Percentiles rank a stretch among this genome's conserved stretches.
These are phyloP conservation scores for Fusarium illudens DNA, from an alignment of 2,329 filamentous ascomycete genomes.

Conservation along the genomic window DNA sequence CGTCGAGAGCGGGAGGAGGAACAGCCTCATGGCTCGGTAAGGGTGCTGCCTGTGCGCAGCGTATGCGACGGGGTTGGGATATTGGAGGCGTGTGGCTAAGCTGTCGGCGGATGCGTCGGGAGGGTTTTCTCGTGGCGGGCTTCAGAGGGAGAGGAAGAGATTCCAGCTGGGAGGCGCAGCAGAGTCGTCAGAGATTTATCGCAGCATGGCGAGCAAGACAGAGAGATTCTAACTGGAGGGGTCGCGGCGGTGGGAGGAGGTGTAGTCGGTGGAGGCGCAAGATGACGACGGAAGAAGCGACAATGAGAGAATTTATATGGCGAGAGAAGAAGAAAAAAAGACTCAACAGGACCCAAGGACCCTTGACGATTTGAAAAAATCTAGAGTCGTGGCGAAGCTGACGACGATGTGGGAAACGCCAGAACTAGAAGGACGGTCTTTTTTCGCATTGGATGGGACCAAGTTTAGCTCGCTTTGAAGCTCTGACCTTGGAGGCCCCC, in stretches of 20 bases:
- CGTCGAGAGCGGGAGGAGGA: slow-evolving; percentile 91
- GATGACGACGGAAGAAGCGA: not conserved
- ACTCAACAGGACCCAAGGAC: not conserved
- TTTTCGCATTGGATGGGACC: not conserved
- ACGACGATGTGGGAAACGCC: slow-evolving; percentile 32
- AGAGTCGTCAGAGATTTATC: slow-evolving; percentile 17
- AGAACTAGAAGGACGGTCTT: not conserved
- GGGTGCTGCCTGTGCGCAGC: not conserved
- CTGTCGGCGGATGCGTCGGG: not conserved
- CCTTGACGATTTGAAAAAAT: not conserved
- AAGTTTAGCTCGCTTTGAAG: slow-evolving; percentile 14
- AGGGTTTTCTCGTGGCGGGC: not conserved
- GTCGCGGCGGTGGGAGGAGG: slow-evolving; percentile 5
- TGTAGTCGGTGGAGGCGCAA: slow-evolving; percentile 8
- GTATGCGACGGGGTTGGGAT: slow-evolving; percentile 3
- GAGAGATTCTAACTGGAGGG: slow-evolving; percentile 9
- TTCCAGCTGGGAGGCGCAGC: slow-evolving; percentile 3
- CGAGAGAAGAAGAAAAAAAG: not conserved
- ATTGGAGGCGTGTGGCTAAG: not conserved
- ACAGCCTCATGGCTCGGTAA: slow-evolving; percentile 79
- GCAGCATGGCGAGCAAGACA: slow-evolving; percentile 27
- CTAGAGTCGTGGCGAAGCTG: slow-evolving; percentile 39
- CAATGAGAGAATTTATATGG: no score
- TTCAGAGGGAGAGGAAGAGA: not conserved
- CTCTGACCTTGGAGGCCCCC: slow-evolving; percentile 28